These are phyloP conservation scores for Alternaria tenuissima DNA, from an alignment of 2,329 filamentous ascomycete species.

Conservation along the genomic window DNA sequence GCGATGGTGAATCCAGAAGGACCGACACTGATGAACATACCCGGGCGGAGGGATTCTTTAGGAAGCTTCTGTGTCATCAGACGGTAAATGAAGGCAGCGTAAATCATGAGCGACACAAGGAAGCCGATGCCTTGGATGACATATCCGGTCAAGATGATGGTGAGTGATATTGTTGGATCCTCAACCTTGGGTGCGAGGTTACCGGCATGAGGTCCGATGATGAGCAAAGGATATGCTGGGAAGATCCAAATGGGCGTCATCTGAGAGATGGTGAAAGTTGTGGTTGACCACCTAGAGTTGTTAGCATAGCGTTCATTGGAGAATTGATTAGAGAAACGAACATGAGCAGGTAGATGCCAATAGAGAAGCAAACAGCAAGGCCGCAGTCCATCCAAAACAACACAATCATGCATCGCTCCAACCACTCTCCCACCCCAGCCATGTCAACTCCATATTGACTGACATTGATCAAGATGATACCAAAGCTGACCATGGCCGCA, in stretches of 20 bases:
- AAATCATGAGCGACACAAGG: conserved; percentile 77
- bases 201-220: conserved; percentile 76
- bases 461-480: conserved; percentile 69
- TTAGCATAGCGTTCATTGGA: conserved; percentile 1
- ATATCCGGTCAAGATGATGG: conserved; percentile 66
- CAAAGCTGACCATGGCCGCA: conserved; percentile 72
- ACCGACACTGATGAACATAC: conserved; percentile 86
- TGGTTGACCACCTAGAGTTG: conserved; percentile 66
- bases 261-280: conserved; percentile 75
- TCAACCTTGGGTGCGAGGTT: conserved; percentile 61
- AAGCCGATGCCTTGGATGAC: conserved; percentile 72
- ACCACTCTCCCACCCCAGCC: conserved; percentile 62
- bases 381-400: conserved; percentile 79
- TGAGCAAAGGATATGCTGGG: conserved; percentile 80
- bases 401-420: conserved; percentile 65
- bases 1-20: conserved; percentile 75
- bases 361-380: conserved; percentile 72
- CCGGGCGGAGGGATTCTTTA: conserved; percentile 76
- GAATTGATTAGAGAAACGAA: conserved; percentile 53
- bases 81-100: conserved; percentile 82
- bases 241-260: conserved; percentile 94
- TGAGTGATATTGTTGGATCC: conserved; percentile 54
- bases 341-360: conserved; percentile 76
- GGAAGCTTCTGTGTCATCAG: conserved; percentile 90
- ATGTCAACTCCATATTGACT: conserved; percentile 73